Evolutionary conservation across 495 filamentous ascomycete species (phyloP).

Genomic region (Penicillium ochrochloron): DNA sequence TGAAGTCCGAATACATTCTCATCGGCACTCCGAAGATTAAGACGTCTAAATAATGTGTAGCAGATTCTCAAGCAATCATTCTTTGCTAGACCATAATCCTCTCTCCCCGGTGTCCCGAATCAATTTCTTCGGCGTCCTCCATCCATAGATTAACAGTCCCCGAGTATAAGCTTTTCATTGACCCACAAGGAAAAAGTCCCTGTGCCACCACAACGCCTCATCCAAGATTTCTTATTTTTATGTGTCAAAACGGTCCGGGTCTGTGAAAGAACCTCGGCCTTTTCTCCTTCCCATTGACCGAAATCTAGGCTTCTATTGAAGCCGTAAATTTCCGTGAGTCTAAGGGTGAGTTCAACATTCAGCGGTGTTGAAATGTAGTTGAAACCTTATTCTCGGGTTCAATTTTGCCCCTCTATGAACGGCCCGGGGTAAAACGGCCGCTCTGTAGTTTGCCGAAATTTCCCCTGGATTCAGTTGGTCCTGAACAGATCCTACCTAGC

Average conservation of each 20-base stretch:
- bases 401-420: neutral
- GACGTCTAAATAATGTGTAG: neutral
- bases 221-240: neutral
- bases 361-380: too few species aligned
- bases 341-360: neutral
- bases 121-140: neutral
- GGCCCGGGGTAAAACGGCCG: too few species aligned
- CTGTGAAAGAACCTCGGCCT: neutral
- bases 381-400: neutral
- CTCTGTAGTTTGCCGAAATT: too few species aligned
- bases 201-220: slow-evolving; percentile 1
- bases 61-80: neutral
- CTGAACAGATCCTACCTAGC: neutral
- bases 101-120: neutral
- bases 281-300: neutral
- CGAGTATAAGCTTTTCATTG: neutral
- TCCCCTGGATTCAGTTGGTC: neutral
- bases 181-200: neutral
- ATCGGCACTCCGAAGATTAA: neutral
- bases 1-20: neutral
- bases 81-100: neutral
- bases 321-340: neutral
- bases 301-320: neutral
- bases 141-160: neutral
- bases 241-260: neutral